Base-by-base conservation (phyloP, 2,329 filamentous ascomycete species). In the Raffaelea albimanens region DNA sequence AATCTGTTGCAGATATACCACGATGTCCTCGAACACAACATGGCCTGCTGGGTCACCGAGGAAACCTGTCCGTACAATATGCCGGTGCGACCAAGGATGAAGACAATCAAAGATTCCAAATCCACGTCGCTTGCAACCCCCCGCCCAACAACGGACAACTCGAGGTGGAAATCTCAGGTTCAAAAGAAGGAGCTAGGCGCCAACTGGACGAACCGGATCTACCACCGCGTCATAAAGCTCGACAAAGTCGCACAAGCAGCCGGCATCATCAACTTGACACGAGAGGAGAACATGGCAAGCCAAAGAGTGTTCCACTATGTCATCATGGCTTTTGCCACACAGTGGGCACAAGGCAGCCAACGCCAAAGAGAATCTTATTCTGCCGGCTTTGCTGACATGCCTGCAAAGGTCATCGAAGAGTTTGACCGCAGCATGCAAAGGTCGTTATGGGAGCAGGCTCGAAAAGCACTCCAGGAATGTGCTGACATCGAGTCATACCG, bases 21-120 rank as follows among this genome's bases (percentile, higher is more conserved):
- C 52, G 72, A 76, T 51, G 73, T 71, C 25, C 63, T 76, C 52
- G 73, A 76, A 52, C 69, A 74, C 53, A 71, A 68, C 13, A 58
- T 76, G 7, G 70, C 71, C 2, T 76, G 73, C 55, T 77, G 73
- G 73, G 53, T 76, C 18, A 73, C 71, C 0, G 73, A 76, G 50
- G 63, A 67, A 42, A 76, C 71, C 3, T 77, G 73, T 46, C 73
- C 73, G 1, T 76, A 76, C 53, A 62, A 62, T 52, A 55, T 63
- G 4, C 36, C 45, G 41, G 51, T 34, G 3, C 40, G 47, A 4
- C 51, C 41, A 10, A 42, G 40, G 25, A 40, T 31, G 29, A 42
- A 45, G 44, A 39, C 31, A 20, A 20, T 46, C 19, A 22, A 23
- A 7, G 22, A 42, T 13, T 19, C 22, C 9, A n/a, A n/a, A n/a